A percentile compares a stretch with the other conserved stretches of the same genome.
phyloP scores from a whole-genome alignment of 345 rosid genomes.

The Citrus inodora region DNA sequence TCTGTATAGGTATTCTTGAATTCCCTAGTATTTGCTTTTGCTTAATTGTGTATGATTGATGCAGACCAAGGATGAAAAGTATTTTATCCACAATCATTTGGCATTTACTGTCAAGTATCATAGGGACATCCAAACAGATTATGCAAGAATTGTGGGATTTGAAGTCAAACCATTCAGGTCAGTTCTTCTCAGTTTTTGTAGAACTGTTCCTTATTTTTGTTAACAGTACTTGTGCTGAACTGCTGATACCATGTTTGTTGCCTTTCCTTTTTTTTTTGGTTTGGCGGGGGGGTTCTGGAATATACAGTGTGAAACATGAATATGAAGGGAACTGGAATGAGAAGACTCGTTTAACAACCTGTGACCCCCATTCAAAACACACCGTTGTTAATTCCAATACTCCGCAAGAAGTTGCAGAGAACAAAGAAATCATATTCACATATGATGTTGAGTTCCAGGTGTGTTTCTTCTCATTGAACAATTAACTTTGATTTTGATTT shows the following conservation, averaged over 20 bases:
- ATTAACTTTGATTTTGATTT: neutral
- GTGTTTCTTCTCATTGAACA: slow-evolving; percentile 18
- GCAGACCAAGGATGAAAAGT: slow-evolving; percentile 85
- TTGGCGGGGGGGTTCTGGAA: neutral
- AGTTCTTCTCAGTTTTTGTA: slow-evolving; percentile 9
- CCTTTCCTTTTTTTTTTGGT: too few species aligned
- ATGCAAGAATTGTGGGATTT: slow-evolving; percentile 94
- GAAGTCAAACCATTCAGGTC: slow-evolving; percentile 95
- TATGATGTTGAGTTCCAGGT: slow-evolving; percentile 91
- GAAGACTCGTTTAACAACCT: slow-evolving; percentile 69
- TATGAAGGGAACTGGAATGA: slow-evolving; percentile 78
- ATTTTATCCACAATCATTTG: slow-evolving; percentile 88
- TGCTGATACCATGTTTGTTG: neutral
- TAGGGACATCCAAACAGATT: slow-evolving; percentile 62
- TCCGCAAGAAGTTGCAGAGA: slow-evolving; percentile 84
- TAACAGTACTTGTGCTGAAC: neutral
- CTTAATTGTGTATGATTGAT: slow-evolving; percentile 16
- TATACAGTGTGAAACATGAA: slow-evolving; percentile 72
- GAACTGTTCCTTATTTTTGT: neutral
- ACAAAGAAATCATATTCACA: slow-evolving; percentile 80
- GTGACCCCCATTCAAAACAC: slow-evolving; percentile 78
- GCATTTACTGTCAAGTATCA: slow-evolving; percentile 87
- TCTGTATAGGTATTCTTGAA: neutral
- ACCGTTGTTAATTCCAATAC: slow-evolving; percentile 71
- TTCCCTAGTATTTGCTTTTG: slow-evolving; percentile 2